A percentile compares a stretch with the other conserved stretches of the same genome.
phyloP scores from a whole-genome alignment of 805 yeast genomes.

The Lipomyces lipofer region DNA sequence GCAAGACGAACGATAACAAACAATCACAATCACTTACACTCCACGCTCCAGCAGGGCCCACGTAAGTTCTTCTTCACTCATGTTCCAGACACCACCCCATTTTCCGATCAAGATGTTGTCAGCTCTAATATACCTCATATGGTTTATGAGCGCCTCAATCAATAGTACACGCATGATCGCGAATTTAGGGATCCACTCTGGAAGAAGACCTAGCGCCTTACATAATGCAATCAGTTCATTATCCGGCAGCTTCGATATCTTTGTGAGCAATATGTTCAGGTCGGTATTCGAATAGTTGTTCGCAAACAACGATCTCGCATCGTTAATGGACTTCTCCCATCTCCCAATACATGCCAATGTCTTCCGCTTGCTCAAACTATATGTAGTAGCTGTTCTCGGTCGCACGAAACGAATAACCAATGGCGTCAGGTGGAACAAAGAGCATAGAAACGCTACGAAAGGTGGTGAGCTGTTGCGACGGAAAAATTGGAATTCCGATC shows the following conservation, averaged over 20 bases:
- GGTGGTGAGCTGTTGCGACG: conserved; percentile 46
- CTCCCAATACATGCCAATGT: background rate
- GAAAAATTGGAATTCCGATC: conserved; percentile 54
- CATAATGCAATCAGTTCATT: conserved; percentile 27
- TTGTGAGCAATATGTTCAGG: conserved; percentile 1
- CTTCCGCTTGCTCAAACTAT: background rate
- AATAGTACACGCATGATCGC: conserved; percentile 45
- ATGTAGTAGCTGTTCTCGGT: conserved; percentile 12
- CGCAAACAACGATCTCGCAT: background rate
- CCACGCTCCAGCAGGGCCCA: conserved; percentile 40
- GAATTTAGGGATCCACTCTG: conserved; percentile 28
- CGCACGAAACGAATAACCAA: background rate
- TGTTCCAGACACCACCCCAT: conserved; percentile 50
- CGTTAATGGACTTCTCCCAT: conserved; percentile 3
- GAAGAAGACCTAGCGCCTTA: conserved; percentile 30
- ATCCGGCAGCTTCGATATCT: conserved; percentile 4
- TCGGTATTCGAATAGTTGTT: background rate
- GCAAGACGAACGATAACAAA: background rate
- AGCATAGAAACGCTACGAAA: background rate
- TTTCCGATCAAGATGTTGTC: conserved; percentile 50
- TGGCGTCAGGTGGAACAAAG: conserved; percentile 1
- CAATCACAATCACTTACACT: conserved; percentile 8
- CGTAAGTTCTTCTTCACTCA: conserved; percentile 50
- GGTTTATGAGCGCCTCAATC: conserved; percentile 43
- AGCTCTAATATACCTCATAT: conserved; percentile 50